These are phyloP conservation scores for Gastrolobium villosum DNA, from an alignment of 306 rosid species.

Conservation along the genomic window DNA sequence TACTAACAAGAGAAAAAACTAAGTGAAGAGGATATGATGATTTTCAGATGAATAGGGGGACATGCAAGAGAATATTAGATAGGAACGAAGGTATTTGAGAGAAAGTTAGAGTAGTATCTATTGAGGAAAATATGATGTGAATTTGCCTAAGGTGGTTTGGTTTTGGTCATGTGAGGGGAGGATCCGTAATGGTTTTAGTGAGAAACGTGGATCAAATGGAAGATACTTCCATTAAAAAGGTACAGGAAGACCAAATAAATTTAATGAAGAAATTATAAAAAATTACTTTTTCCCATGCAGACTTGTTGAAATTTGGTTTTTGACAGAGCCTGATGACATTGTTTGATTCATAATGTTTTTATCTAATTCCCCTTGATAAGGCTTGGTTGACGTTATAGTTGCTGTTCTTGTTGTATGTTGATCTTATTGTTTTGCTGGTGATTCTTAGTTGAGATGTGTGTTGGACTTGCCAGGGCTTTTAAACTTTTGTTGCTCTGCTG, in stretches of 20 bases:
- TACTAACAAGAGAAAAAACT: not conserved
- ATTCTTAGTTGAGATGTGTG: not conserved
- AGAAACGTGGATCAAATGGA: not conserved
- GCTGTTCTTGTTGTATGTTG: not conserved
- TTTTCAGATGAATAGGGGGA: not conserved
- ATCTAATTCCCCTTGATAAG: not conserved
- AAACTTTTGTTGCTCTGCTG: not conserved
- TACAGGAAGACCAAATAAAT: not conserved
- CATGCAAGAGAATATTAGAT: not conserved
- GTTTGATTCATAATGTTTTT: not conserved
- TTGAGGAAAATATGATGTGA: not conserved
- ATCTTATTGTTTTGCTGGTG: not conserved
- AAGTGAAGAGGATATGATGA: not conserved
- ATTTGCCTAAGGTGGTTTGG: not conserved
- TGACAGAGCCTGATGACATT: not conserved
- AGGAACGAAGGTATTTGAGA: not conserved
- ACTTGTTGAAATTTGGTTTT: not conserved
- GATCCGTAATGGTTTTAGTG: not conserved
- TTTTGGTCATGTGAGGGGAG: not conserved
- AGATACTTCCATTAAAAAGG: not conserved
- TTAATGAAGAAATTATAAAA: not conserved
- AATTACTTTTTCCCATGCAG: not conserved
- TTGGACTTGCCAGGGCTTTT: not conserved
- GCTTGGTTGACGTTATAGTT: not conserved
- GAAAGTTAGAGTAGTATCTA: conserved; percentile 7